These are phyloP conservation scores for Chlamydomonas sp. DNA, from an alignment of 139 green algal species.

Conservation along the genomic window DNA sequence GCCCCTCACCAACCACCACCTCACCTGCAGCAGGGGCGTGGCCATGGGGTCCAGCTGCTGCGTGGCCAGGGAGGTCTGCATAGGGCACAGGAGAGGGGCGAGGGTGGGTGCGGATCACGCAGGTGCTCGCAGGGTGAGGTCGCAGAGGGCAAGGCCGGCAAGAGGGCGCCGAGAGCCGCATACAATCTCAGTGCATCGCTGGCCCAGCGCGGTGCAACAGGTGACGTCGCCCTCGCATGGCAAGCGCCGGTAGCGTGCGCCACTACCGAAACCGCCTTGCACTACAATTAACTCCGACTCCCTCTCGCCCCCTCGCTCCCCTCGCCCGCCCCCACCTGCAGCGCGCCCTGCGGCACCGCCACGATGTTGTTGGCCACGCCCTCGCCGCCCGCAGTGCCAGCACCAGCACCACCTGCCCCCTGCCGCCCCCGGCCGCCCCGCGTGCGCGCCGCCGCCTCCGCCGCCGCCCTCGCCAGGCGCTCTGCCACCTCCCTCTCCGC, in stretches of 20 bases:
- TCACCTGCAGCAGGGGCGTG: slow-evolving; percentile 22
- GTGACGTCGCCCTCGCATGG: no score
- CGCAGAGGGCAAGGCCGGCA: background rate
- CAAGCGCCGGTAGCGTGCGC: no score
- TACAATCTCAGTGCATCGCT: no score
- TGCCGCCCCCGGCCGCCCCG: background rate
- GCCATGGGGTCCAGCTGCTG: slow-evolving; percentile 3
- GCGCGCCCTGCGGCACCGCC: background rate
- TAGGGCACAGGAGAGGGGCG: no score
- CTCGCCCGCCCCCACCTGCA: no score
- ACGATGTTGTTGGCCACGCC: slow-evolving; percentile 22
- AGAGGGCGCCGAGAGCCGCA: background rate
- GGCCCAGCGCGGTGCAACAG: no score
- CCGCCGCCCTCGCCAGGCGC: background rate
- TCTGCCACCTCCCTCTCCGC: background rate
- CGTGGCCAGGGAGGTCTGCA: no score
- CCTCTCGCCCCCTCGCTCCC: no score
- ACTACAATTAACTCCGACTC: no score
- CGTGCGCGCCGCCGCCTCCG: background rate
- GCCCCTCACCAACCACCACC: background rate
- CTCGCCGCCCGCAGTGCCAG: background rate
- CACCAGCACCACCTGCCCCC: background rate
- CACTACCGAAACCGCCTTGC: no score
- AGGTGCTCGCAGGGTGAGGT: no score
- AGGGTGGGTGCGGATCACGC: no score